A percentile compares a stretch with the other conserved stretches of the same genome.
phyloP scores from a whole-genome alignment of 1,139 yeast genomes.

The Protomyces inundatus region DNA sequence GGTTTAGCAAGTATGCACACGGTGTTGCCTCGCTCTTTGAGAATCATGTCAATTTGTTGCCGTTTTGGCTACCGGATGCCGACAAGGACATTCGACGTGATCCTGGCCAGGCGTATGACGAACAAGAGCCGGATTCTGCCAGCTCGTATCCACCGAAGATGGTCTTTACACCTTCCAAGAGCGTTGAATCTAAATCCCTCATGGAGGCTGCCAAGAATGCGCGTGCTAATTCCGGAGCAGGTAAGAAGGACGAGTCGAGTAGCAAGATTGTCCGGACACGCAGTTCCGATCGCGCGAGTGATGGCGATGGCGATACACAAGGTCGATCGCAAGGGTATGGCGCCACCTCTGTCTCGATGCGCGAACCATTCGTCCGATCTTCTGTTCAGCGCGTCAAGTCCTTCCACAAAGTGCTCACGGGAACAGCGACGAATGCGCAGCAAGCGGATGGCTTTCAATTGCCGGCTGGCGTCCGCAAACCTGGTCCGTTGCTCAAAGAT shows the following conservation, averaged over 20 bases:
- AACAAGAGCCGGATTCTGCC: slow-evolving; percentile 41
- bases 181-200: slow-evolving; percentile 26
- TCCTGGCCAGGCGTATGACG: slow-evolving; percentile 67
- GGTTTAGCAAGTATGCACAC: slow-evolving; percentile 82
- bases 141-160: slow-evolving; percentile 22
- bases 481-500: slow-evolving; percentile 71
- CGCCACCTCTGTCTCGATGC: slow-evolving; percentile 41
- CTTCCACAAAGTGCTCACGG: slow-evolving; percentile 10
- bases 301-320: slow-evolving; percentile 55
- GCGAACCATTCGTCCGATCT: neutral
- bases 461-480: slow-evolving; percentile 86
- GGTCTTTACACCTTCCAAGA: slow-evolving; percentile 28
- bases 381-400: slow-evolving; percentile 9
- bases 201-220: slow-evolving; percentile 29
- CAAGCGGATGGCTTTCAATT: slow-evolving; percentile 36
- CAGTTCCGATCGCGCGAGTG: slow-evolving; percentile 41
- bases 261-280: slow-evolving; percentile 31
- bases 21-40: slow-evolving; percentile 77
- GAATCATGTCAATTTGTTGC: slow-evolving; percentile 69
- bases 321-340: neutral
- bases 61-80: slow-evolving; percentile 90
- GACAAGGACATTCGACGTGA: slow-evolving; percentile 73
- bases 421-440: neutral
- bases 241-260: slow-evolving; percentile 26
- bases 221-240: slow-evolving; percentile 37